Evolutionary conservation across 345 rosid genomes (phyloP).

Genomic region (Pugionium cornutum): DNA sequence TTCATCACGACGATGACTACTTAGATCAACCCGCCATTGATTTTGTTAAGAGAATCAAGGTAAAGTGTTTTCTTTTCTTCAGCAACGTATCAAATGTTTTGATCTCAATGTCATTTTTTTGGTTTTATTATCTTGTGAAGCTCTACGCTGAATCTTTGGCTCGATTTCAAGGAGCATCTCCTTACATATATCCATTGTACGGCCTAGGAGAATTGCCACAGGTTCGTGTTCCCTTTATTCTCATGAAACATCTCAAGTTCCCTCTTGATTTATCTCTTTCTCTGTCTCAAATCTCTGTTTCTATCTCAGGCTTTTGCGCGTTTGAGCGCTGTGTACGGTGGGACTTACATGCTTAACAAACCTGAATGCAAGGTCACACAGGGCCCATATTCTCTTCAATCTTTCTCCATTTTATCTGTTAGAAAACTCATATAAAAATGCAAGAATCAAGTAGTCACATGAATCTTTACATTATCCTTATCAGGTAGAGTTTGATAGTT

Average conservation of each 20-base stretch:
- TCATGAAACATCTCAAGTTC: neutral
- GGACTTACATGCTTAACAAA: slow-evolving; percentile 97
- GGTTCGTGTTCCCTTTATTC: slow-evolving; percentile 43
- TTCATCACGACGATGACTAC: slow-evolving; percentile 71
- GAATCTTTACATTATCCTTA: slow-evolving; percentile 2
- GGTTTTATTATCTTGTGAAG: slow-evolving; percentile 40
- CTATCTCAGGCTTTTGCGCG: slow-evolving; percentile 82
- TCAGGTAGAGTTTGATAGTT: slow-evolving; percentile 73
- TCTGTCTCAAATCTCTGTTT: slow-evolving; percentile 6
- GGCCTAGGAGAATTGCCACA: slow-evolving; percentile 94
- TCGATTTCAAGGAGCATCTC: slow-evolving; percentile 93
- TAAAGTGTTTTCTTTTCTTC: slow-evolving; percentile 24
- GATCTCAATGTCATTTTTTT: neutral
- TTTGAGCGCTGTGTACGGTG: slow-evolving; percentile 90
- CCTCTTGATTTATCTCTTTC: neutral
- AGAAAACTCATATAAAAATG: neutral
- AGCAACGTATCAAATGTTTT: neutral
- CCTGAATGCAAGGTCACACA: slow-evolving; percentile 79
- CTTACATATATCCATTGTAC: slow-evolving; percentile 83
- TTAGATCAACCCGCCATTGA: slow-evolving; percentile 77
- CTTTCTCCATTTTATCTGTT: neutral
- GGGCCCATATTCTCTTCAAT: neutral
- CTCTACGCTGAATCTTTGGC: slow-evolving; percentile 91
- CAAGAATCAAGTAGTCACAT: neutral
- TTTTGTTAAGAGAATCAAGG: slow-evolving; percentile 90